Base-by-base conservation (phyloP, 2,329 filamentous ascomycete species). In the Stemphylium vesicarium region DNA sequence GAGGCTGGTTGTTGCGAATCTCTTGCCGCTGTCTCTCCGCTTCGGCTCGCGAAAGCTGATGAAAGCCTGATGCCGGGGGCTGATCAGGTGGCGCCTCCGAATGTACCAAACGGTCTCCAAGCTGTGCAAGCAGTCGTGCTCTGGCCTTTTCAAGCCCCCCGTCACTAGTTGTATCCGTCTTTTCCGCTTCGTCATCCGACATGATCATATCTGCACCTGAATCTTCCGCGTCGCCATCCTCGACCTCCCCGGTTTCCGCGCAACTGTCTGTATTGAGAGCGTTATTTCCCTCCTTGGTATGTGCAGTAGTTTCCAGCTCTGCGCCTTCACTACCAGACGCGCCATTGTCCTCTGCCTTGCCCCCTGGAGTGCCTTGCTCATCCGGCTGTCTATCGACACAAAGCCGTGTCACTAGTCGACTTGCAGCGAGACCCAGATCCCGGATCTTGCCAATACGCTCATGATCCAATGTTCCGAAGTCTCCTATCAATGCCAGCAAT, bases 371-470 rank as follows among this genome's bases (percentile, higher is more conserved):
- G 22, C 33, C 12, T 22, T 33, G 33, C 13, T 39, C 42, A 15
- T 36, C 13, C 20, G 20, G 12, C 12, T 8, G 29, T 11, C 8
- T 41, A 7, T 45, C 60, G 20, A 54, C 45, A 10, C 56, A 56
- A 29, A 73, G 51, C 26, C 56, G 54, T 12, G 81, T 76, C 63
- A 84, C 81, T 52, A 89, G 73, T 62, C 86, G 71, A 16, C 88
- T 85, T 0, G 92, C 92, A 60, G 87, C 84, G 75, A 92, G 91
- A 0, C 90, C 92, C 31, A 98, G 74, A 53, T 95, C 91, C 45
- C 94, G 83, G 24, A 97, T 79, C 66, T 87, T 85, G 4, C 87
- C 88, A 29, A 96, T 85, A 68, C 95, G 89, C 38, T 86, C 84
- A 59, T 91, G 89, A 57, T 86, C 85, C 72, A 97, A 79, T 72